Conservation (phyloP, 768 basidiomycete genomes). For the Scleroderma bovista region DNA sequence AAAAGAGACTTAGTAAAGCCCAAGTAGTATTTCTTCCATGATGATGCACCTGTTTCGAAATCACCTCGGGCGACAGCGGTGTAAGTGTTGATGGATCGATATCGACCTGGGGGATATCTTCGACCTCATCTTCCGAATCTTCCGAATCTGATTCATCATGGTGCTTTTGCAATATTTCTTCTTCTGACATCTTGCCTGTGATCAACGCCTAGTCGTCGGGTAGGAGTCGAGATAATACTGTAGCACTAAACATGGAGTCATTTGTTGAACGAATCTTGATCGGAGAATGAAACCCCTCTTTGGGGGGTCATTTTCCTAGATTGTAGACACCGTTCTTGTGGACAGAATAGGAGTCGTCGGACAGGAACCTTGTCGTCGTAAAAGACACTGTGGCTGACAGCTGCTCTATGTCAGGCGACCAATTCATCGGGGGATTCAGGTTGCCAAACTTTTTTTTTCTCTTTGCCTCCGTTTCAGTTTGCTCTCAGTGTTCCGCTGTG, state of each 20-base stretch:
- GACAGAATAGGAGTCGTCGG: background rate
- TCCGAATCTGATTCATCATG: constrained; percentile 69
- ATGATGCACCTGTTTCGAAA: constrained; percentile 78
- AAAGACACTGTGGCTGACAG: no score
- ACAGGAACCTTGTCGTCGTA: background rate
- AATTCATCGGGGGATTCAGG: no score
- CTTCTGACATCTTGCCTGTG: constrained; percentile 49
- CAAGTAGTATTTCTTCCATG: background rate
- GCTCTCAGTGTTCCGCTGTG: no score
- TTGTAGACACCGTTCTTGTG: background rate
- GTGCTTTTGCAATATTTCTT: constrained; percentile 60
- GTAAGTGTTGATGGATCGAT: constrained; percentile 80
- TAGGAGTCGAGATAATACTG: no score
- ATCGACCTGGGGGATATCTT: constrained; percentile 59
- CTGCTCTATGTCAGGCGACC: no score
- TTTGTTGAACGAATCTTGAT: background rate
- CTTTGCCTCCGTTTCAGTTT: no score
- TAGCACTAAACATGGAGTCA: no score
- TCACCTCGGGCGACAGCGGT: constrained; percentile 84
- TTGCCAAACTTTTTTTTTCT: no score
- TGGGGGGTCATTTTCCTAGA: background rate
- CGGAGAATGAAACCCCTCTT: background rate
- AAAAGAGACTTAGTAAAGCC: background rate
- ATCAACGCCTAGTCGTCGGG: background rate
- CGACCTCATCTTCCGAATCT: constrained; percentile 52